Conservation (phyloP, 495 filamentous ascomycete species). For the Podospora tetraspora region DNA sequence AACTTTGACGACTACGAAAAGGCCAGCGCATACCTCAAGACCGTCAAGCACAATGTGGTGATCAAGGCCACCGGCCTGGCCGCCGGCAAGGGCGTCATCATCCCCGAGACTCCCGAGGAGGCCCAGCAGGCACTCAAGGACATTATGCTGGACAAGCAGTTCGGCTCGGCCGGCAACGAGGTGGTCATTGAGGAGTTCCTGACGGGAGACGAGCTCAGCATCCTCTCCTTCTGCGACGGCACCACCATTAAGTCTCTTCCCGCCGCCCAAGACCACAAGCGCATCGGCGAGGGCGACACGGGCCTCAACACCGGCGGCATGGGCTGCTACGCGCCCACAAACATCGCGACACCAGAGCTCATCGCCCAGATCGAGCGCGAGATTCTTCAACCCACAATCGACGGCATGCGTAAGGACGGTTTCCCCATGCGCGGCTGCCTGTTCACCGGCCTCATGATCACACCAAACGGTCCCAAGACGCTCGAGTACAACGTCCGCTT, state of each 20-base stretch:
- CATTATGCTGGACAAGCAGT: conserved; percentile 86
- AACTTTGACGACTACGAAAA: conserved; percentile 81
- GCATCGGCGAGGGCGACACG: conserved; percentile 81
- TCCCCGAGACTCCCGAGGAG: conserved; percentile 74
- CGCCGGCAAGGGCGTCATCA: conserved; percentile 87
- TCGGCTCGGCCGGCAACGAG: conserved; percentile 81
- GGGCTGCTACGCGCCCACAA: conserved; percentile 93
- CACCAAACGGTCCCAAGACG: conserved; percentile 75
- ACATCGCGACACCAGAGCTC: conserved; percentile 68
- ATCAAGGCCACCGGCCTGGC: conserved; percentile 87
- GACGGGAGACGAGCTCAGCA: conserved; percentile 85
- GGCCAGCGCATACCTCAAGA: conserved; percentile 71
- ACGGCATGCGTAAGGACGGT: conserved; percentile 78
- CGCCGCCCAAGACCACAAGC: conserved; percentile 94
- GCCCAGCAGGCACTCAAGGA: conserved; percentile 74
- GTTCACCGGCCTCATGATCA: conserved; percentile 97
- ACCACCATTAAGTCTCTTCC: conserved; percentile 79
- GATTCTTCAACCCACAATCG: conserved; percentile 83
- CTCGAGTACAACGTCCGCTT: conserved; percentile 98
- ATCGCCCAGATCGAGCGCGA: conserved; percentile 73
- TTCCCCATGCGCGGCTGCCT: conserved; percentile 78
- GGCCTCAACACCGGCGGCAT: conserved; percentile 97
- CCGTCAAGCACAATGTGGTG: conserved; percentile 68
- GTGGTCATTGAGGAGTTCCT: conserved; percentile 96
- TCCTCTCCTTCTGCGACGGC: conserved; percentile 87